Base-by-base conservation (phyloP, 2,329 filamentous ascomycete genomes). In the Fusarium denticulatum region DNA sequence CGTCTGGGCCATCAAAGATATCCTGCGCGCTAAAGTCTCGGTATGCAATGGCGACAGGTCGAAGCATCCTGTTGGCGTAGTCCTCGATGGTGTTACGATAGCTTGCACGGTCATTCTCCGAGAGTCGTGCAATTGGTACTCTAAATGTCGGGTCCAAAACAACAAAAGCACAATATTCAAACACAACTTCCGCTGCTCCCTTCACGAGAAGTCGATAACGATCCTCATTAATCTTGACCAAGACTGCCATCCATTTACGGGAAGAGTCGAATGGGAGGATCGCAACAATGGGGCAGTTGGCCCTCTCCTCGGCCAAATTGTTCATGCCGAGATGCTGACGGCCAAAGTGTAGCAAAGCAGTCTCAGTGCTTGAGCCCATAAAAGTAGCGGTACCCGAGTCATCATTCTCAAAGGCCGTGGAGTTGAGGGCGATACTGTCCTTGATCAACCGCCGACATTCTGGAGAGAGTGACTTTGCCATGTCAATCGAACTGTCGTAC, bases 21-120 rank as follows among this genome's bases (percentile, higher is more conserved):
- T 93, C 93, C 88, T 91, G 93, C 65, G 84, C 85, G 34, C 90
- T 87, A 67, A 93, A 94, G 72, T 96, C 94, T 50, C 89, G 88
- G 81, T 93, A 95, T 9, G 93, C 87, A 71, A 95, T 86, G 24
- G 89, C 93, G 60, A 96, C 94, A 1, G 93, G 94, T 53, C 93
- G 90, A 18, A 96, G 87, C 64, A 92, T 93, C 14, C 90, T 88
- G 12, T 87, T 88, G 4, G 93, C 92, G 76, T 94, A 94, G 18
- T 79, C 78, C 15, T 80, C 75, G 14, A 84, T 84, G 2, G 80
- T 81, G 22, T 73, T 76, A n/a, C 79, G 74, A 24, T 83, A 77
- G 45, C 77, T 79, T 26, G 73, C 71, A 8, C 80, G 77, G n/a
- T 80, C 77, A 3, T 80, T 76, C n/a, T 81, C 78, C 3, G 77